Percentiles rank a stretch among this genome's conserved stretches.
Evolutionary conservation across 2,329 filamentous ascomycete genomes (phyloP).

Genomic region (Exophiala aquamarina): DNA sequence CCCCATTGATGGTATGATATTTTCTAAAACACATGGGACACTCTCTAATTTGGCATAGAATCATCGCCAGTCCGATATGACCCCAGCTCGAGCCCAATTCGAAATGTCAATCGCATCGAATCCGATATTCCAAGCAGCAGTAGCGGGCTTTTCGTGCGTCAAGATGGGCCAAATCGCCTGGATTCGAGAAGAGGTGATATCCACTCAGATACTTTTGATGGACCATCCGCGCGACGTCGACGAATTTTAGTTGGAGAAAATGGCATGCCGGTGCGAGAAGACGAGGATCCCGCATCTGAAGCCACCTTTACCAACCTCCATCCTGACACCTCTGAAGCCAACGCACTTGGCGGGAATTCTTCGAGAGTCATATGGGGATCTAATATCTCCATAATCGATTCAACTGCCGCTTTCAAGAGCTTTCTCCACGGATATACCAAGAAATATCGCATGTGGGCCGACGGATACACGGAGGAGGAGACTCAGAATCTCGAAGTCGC

Average conservation of each 20-base stretch:
- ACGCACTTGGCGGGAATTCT: slow-evolving; percentile 77
- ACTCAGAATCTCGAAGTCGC: slow-evolving; percentile 66
- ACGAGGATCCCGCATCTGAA: slow-evolving; percentile 52
- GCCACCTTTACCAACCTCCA: slow-evolving; percentile 68
- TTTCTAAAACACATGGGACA: slow-evolving; percentile 1
- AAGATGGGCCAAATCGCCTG: slow-evolving; percentile 53
- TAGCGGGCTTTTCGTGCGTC: slow-evolving; percentile 81
- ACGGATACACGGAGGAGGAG: slow-evolving; percentile 78
- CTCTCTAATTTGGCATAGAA: slow-evolving; percentile 53
- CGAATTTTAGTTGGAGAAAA: slow-evolving; percentile 65
- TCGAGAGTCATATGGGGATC: slow-evolving; percentile 94
- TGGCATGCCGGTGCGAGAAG: slow-evolving; percentile 57
- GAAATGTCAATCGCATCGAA: slow-evolving; percentile 53
- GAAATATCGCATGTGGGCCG: slow-evolving; percentile 90
- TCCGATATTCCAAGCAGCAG: slow-evolving; percentile 78
- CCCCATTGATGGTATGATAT: slow-evolving; percentile 41
- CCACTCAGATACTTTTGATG: slow-evolving; percentile 70
- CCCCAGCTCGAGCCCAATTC: slow-evolving; percentile 82
- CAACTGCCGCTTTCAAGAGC: slow-evolving; percentile 82
- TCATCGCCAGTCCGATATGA: slow-evolving; percentile 92
- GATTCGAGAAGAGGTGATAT: slow-evolving; percentile 79
- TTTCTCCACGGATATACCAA: slow-evolving; percentile 89
- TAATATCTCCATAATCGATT: slow-evolving; percentile 90
- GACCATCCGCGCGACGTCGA: slow-evolving; percentile 52
- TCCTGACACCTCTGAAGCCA: slow-evolving; percentile 87